phyloP scores from a whole-genome alignment of 2,329 filamentous ascomycete genomes.

The Colletotrichum caudatum region DNA sequence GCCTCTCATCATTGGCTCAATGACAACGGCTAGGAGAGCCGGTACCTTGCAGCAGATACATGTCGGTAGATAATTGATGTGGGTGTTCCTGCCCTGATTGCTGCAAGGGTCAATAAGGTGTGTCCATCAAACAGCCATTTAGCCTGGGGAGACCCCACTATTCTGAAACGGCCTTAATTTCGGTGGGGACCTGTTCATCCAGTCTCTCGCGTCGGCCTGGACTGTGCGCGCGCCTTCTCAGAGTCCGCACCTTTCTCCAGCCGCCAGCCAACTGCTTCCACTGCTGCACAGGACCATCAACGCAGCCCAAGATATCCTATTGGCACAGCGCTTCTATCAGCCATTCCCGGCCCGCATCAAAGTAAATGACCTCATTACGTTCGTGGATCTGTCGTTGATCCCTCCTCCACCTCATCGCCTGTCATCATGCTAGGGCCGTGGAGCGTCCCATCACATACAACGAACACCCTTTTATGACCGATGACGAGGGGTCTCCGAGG shows the following conservation, averaged over 20 bases:
- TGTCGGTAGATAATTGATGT: constrained; percentile 9
- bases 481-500: constrained; percentile 28
- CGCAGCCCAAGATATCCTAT: constrained; percentile 12
- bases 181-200: constrained; percentile 43
- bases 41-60: constrained; percentile 41
- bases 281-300: constrained; percentile 26
- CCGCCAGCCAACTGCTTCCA: background rate
- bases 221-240: constrained; percentile 26
- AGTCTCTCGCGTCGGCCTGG: constrained; percentile 39
- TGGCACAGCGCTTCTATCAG: constrained; percentile 13
- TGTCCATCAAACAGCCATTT: constrained; percentile 39
- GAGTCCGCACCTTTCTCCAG: too few species aligned
- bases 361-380: constrained; percentile 38
- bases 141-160: constrained; percentile 30
- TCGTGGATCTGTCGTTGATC: constrained; percentile 15
- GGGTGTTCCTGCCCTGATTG: constrained; percentile 37
- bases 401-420: constrained; percentile 5
- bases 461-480: constrained; percentile 21
- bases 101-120: constrained; percentile 40
- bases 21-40: constrained; percentile 27
- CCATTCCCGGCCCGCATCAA: constrained; percentile 17
- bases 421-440: background rate
- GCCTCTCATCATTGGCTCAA: background rate
- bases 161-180: constrained; percentile 43
- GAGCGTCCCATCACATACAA: constrained; percentile 21